These are phyloP conservation scores for Clarireedia monteithiana DNA, from an alignment of 2,329 filamentous ascomycete genomes.

Conservation along the genomic window DNA sequence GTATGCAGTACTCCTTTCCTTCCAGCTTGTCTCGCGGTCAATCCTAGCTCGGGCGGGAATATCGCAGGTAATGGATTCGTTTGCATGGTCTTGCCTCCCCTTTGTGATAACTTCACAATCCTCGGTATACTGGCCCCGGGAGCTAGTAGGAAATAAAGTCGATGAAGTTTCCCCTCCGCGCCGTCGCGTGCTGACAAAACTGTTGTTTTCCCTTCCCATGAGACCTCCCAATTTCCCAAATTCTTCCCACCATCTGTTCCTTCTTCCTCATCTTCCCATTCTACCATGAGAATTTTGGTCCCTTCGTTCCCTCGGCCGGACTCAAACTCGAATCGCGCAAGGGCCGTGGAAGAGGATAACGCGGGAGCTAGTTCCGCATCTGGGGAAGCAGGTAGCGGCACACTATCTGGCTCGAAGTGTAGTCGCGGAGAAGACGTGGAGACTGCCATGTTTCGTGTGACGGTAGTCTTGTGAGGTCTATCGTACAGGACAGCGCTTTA, in stretches of 20 bases:
- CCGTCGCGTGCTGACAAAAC: constrained; percentile 46
- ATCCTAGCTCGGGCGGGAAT: constrained; percentile 68
- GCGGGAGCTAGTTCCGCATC: constrained; percentile 29
- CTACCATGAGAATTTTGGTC: constrained; percentile 88
- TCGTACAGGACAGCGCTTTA: neutral
- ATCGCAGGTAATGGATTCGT: constrained; percentile 82
- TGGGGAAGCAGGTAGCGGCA: constrained; percentile 19
- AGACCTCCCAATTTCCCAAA: constrained; percentile 57
- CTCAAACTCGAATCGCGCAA: constrained; percentile 84
- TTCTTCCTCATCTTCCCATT: constrained; percentile 64
- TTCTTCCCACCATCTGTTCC: constrained; percentile 32
- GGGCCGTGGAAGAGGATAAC: constrained; percentile 48
- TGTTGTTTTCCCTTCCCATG: constrained; percentile 74
- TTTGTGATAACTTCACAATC: constrained; percentile 56
- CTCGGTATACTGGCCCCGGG: constrained; percentile 65
- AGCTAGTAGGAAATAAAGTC: constrained; percentile 75
- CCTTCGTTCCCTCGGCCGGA: constrained; percentile 68
- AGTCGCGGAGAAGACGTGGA: constrained; percentile 18
- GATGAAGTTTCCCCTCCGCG: constrained; percentile 36
- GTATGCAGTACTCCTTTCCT: constrained; percentile 76
- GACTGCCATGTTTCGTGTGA: constrained; percentile 17
- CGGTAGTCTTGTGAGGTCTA: neutral
- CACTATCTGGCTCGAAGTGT: constrained; percentile 21
- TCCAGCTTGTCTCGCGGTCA: constrained; percentile 56
- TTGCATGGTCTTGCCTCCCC: constrained; percentile 38